These are phyloP conservation scores for Diaporthe australafricana DNA, from an alignment of 2,329 filamentous ascomycete genomes.

Conservation along the genomic window DNA sequence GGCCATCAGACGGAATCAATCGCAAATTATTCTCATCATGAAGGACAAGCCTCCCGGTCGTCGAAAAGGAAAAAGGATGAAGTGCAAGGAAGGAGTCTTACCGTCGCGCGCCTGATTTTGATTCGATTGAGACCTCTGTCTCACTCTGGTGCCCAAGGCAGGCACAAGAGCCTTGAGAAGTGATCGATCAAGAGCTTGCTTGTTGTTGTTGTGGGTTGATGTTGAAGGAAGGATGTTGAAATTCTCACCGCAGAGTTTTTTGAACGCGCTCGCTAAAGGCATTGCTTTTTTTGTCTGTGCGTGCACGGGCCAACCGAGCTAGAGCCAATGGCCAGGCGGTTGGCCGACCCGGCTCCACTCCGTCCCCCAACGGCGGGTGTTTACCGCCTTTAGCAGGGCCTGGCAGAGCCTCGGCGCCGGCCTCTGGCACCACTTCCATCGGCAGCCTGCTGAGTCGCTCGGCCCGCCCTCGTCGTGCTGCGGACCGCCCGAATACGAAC, in stretches of 20 bases:
- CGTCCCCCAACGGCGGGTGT: constrained; percentile 5
- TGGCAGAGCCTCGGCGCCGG: constrained; percentile 5
- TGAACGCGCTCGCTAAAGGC: neutral
- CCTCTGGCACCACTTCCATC: neutral
- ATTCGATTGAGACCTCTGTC: neutral
- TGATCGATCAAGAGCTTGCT: neutral
- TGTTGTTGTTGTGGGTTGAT: neutral
- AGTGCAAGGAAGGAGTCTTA: neutral
- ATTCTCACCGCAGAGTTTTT: constrained; percentile 20
- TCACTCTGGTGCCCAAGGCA: neutral
- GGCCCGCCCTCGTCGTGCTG: neutral
- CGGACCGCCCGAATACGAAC: constrained; percentile 5
- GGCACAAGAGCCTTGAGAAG: neutral
- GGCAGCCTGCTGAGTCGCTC: constrained; percentile 16
- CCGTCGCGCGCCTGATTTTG: neutral
- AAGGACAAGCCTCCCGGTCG: constrained; percentile 35
- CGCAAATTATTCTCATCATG: constrained; percentile 99
- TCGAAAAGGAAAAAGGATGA: neutral
- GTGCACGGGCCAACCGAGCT: constrained; percentile 28
- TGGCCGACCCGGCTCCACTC: constrained; percentile 10
- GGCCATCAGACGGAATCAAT: constrained; percentile 89
- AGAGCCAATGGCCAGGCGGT: neutral
- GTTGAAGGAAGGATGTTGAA: neutral
- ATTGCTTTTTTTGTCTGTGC: constrained; percentile 22
- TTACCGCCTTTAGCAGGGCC: constrained; percentile 6